Evolutionary conservation across 2,329 filamentous ascomycete species (phyloP).

Genomic region (Lasiodiplodia hormozganensis): DNA sequence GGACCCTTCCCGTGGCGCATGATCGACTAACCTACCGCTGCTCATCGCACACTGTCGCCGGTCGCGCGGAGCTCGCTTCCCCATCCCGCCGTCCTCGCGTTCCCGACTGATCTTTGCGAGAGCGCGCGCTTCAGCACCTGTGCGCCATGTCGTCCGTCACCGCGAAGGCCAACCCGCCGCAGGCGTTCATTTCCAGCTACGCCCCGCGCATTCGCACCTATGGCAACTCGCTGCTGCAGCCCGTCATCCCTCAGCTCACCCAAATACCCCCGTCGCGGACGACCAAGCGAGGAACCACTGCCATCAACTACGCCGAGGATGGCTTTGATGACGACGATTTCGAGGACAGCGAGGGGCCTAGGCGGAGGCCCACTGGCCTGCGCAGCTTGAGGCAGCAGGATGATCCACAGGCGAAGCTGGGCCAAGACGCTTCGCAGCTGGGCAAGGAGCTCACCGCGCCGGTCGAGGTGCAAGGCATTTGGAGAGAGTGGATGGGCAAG

Average conservation of each 20-base stretch:
- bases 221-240: constrained; percentile 88
- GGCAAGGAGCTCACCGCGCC: constrained; percentile 82
- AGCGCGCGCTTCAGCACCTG: constrained; percentile 23
- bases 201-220: constrained; percentile 89
- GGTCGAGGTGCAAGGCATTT: constrained; percentile 86
- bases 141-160: constrained; percentile 47
- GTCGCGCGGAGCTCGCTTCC: constrained; percentile 5
- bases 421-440: constrained; percentile 74
- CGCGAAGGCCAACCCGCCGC: constrained; percentile 64
- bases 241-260: constrained; percentile 75
- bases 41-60: not conserved
- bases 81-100: constrained; percentile 12
- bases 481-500: constrained; percentile 95
- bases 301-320: constrained; percentile 98
- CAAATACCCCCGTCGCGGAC: constrained; percentile 76
- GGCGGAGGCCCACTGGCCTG: constrained; percentile 74
- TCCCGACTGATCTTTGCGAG: constrained; percentile 8
- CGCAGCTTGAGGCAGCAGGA: constrained; percentile 78
- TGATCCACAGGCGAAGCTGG: constrained; percentile 64
- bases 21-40: not conserved
- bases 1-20: constrained; percentile 2
- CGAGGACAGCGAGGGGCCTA: constrained; percentile 73
- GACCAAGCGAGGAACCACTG: constrained; percentile 96
- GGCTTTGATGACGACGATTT: constrained; percentile 87
- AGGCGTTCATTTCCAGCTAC: constrained; percentile 90